phyloP scores from a whole-genome alignment of 176 grass and related monocot genomes.

The Aegilops speltoides region DNA sequence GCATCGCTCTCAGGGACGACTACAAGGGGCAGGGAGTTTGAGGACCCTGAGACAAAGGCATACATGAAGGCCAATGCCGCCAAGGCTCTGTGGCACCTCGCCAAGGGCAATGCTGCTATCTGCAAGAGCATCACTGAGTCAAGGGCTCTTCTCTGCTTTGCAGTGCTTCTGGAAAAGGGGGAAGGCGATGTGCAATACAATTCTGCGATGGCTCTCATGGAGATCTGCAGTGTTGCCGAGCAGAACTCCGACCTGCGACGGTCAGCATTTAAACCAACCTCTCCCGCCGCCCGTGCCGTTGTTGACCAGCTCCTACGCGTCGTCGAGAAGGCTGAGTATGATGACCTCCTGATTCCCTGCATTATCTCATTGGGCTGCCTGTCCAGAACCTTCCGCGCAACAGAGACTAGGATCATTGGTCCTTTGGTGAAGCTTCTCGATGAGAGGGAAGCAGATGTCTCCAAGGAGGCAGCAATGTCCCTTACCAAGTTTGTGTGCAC shows the following conservation, averaged over 20 bases:
- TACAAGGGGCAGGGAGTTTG: constrained; percentile 75
- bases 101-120: constrained; percentile 75
- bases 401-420: constrained; percentile 86
- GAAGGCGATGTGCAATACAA: constrained; percentile 76
- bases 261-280: constrained; percentile 86
- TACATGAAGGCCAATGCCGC: constrained; percentile 95
- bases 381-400: constrained; percentile 93
- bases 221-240: constrained; percentile 82
- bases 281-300: constrained; percentile 80
- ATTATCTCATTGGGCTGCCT: constrained; percentile 82
- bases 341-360: constrained; percentile 90
- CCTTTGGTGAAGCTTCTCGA: constrained; percentile 88
- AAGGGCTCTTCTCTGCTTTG: constrained; percentile 90
- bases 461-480: constrained; percentile 58
- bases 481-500: constrained; percentile 79
- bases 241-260: constrained; percentile 68
- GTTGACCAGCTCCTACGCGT: constrained; percentile 86
- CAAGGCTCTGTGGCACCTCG: constrained; percentile 85
- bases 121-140: constrained; percentile 98
- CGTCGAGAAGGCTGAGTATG: constrained; percentile 86
- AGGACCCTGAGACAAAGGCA: constrained; percentile 80
- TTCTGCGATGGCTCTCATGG: constrained; percentile 97
- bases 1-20: constrained; percentile 51
- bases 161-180: constrained; percentile 84
- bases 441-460: constrained; percentile 75